Evolutionary conservation across 2,329 filamentous ascomycete species (phyloP), one percentile per base, ranked within the genome.

Genomic region (Aureobasidium sp.): DNA sequence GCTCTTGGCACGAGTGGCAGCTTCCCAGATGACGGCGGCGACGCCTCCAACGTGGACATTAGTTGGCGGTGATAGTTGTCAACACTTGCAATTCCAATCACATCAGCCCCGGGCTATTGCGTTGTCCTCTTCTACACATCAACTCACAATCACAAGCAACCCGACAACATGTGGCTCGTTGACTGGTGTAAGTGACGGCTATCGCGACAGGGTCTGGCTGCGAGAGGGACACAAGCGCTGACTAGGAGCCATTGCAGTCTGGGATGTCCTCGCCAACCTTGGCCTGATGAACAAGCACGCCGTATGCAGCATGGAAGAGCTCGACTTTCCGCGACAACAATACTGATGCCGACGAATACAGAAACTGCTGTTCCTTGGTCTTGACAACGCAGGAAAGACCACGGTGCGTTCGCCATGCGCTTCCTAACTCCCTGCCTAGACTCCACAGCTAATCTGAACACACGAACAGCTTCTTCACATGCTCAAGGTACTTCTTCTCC

Each of bases 311-410:
- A 40, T 44, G n/a, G n/a, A 47, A 31, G 1, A 37, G 2, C 24
- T 48, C 12, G 22, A 48, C 5, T 11, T 1, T 22, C 42, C 39
- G 22, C 8, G 37, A 42, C 22, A 22, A 42, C 14, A 2, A 1
- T 37, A 35, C 52, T 63, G 57, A 60, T 37, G 33, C 19, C 9
- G 14, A 17, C 37, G 44, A 29, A 2, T 12, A 24, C 39, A 66
- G 63, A 96, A 96, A 84, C 85, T 96, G 64, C 84, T 96, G 63
- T 96, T 96, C 80, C 85, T 96, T 66, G 91, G 91, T 69, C 87
- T 96, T 65, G 91, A 96, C 76, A 96, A 96, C 79, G 91, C 91
- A 57, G 91, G 91, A 78, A 96, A 96, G 83, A 96, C 91, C 60
- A 96, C 91, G 48, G 71, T 73, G 69, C 62, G 71, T 61, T 31